phyloP scores from a whole-genome alignment of 805 yeast genomes.

The Candida germanica region DNA sequence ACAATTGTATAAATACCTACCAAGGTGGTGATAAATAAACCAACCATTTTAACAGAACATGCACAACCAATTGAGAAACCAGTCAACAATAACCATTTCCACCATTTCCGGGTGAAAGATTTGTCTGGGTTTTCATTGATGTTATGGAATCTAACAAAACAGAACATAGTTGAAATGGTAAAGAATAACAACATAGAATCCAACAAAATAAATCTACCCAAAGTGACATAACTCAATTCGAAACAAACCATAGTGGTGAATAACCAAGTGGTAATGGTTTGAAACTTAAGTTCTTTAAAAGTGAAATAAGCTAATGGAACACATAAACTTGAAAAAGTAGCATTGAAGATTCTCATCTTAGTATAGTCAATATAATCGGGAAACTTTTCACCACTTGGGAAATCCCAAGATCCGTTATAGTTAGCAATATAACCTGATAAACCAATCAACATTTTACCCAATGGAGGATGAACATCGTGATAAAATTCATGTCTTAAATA shows the following conservation, averaged over 20 bases:
- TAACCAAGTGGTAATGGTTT: constrained; percentile 52
- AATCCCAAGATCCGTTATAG: constrained; percentile 74
- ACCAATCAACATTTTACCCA: constrained; percentile 79
- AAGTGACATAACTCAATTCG: constrained; percentile 66
- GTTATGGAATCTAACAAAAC: constrained; percentile 70
- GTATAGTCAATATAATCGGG: constrained; percentile 62
- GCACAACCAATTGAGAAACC: constrained; percentile 89
- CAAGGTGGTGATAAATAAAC: constrained; percentile 80
- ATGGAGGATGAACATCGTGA: constrained; percentile 85
- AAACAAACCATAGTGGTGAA: constrained; percentile 60
- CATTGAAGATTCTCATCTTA: constrained; percentile 71
- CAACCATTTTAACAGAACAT: constrained; percentile 95
- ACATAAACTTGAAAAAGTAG: constrained; percentile 61
- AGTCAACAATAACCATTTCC: constrained; percentile 84
- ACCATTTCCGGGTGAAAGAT: constrained; percentile 75
- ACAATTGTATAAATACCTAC: constrained; percentile 88
- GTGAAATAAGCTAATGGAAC: constrained; percentile 73
- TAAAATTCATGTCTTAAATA: constrained; percentile 77
- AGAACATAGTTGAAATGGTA: constrained; percentile 73
- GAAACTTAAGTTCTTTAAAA: constrained; percentile 54
- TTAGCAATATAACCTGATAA: constrained; percentile 78
- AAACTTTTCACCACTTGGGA: constrained; percentile 61
- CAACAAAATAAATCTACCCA: constrained; percentile 70
- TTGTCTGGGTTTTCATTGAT: constrained; percentile 40
- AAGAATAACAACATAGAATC: constrained; percentile 77